A percentile compares a stretch with the other conserved stretches of the same genome.
phyloP scores from a whole-genome alignment of 2,329 filamentous ascomycete genomes.

The Furcasterigmium furcatum region DNA sequence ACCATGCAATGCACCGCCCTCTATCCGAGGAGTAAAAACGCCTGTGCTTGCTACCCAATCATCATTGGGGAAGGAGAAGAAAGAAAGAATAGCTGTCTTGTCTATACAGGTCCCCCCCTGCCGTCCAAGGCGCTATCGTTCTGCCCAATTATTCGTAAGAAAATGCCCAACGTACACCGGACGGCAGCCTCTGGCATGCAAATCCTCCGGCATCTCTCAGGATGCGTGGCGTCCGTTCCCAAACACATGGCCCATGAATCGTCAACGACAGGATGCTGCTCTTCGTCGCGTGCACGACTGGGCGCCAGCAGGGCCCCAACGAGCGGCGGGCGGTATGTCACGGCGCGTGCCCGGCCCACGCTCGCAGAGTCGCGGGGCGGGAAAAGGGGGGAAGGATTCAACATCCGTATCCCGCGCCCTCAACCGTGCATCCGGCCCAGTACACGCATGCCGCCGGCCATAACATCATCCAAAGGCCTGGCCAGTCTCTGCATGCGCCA shows the following conservation, averaged over 20 bases:
- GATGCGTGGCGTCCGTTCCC: too few relatives aligned
- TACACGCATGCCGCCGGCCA: not conserved
- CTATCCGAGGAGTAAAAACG: too few relatives aligned
- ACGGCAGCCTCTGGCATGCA: too few relatives aligned
- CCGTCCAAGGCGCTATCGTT: too few relatives aligned
- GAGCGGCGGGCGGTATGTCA: not conserved
- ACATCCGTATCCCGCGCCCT: not conserved
- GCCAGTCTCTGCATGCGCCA: not conserved
- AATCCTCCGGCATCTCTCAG: too few relatives aligned
- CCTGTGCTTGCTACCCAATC: too few relatives aligned
- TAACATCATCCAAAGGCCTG: not conserved
- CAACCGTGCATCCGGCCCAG: not conserved
- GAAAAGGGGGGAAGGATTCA: too few relatives aligned
- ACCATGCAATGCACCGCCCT: not conserved
- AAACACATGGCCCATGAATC: not conserved
- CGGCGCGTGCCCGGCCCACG: not conserved
- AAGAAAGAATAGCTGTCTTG: too few relatives aligned
- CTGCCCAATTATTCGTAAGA: too few relatives aligned
- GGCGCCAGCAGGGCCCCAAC: conserved; percentile 1
- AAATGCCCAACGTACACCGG: too few relatives aligned
- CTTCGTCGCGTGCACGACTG: conserved; percentile 1
- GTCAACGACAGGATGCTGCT: conserved; percentile 1
- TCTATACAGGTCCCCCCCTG: too few relatives aligned
- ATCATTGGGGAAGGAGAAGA: too few relatives aligned
- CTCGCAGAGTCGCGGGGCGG: not conserved